Evolutionary conservation across 1,139 yeast genomes (phyloP).

Genomic region (Diutina siamensis): DNA sequence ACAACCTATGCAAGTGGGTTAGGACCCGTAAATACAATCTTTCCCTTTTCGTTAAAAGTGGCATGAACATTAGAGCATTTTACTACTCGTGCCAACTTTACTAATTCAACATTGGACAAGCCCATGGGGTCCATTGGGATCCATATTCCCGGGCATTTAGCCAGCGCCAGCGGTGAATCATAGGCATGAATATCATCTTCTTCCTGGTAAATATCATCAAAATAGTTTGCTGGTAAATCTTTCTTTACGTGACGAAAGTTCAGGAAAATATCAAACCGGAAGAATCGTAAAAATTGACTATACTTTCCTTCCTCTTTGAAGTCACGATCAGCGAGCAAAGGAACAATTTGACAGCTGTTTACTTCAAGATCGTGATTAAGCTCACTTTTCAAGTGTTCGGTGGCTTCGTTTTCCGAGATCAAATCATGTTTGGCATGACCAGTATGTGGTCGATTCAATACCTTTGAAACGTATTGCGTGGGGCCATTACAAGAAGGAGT

Average conservation of each 20-base stretch:
- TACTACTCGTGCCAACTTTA: slow-evolving; percentile 33
- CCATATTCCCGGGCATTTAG: slow-evolving; percentile 69
- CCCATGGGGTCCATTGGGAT: slow-evolving; percentile 82
- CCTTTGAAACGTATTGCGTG: slow-evolving; percentile 25
- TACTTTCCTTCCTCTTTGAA: slow-evolving; percentile 19
- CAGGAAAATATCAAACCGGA: slow-evolving; percentile 56
- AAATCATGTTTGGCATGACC: slow-evolving; percentile 7
- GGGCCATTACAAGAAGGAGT: slow-evolving; percentile 38
- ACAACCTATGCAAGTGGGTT: background rate
- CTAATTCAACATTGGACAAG: slow-evolving; percentile 49
- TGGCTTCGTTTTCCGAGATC: slow-evolving; percentile 10
- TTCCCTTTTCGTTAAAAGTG: slow-evolving; percentile 47
- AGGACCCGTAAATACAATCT: slow-evolving; percentile 35
- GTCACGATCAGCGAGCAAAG: slow-evolving; percentile 46
- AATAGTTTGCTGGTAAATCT: slow-evolving; percentile 13
- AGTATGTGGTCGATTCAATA: slow-evolving; percentile 16
- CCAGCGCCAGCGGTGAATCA: slow-evolving; percentile 60
- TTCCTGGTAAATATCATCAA: slow-evolving; percentile 18
- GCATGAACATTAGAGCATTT: slow-evolving; percentile 60
- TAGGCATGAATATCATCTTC: slow-evolving; percentile 35
- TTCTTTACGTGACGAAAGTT: slow-evolving; percentile 42
- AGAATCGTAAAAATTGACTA: slow-evolving; percentile 33
- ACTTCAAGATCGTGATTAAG: slow-evolving; percentile 12
- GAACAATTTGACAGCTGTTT: slow-evolving; percentile 17
- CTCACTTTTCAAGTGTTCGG: slow-evolving; percentile 12